Evolutionary conservation across 768 basidiomycete species (phyloP), one percentile per base, ranked within the genome.

Genomic region (Boletus patriciae): DNA sequence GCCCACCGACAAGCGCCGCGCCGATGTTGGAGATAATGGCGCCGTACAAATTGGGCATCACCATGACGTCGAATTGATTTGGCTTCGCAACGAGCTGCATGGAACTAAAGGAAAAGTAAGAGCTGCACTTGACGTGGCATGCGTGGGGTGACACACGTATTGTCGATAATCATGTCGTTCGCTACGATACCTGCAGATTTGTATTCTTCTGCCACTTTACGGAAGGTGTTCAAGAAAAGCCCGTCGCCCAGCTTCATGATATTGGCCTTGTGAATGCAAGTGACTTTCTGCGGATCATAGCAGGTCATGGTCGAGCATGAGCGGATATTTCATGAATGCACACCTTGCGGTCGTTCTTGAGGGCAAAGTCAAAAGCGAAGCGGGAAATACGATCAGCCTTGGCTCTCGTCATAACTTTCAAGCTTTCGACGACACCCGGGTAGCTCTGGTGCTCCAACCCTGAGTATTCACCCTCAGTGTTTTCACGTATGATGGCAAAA

Each of bases 161-260:
- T 98, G 76, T 98, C 95, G 57, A 98, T 93, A 56, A 99, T 99
- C 97, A 99, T 98, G 75, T 96, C 92, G 68, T 98, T 96, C 71
- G 81, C 92, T 63, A 85, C 83, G 68, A 99, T 95, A 43, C 97
- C 97, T 43, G 87, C 80, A 51, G 86, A 87, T 75, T 86, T 90
- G 83, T 98, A 99, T 72, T 98, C 96, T 74, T 98, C 93, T 34
- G 94, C 97, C 57, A 99, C 84, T 58, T 86, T 83, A 65, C 94
- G 91, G 87, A 98, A 99, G 23, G 95, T 98, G 76, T 94, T 95
- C 66, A 98, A 83, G 87, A 98, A 98, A 42, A 99, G 85, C 74
- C 97, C 97, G 69, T 98, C 97, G 73, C 96, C 96, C 66, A 98
- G 87, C 76, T 99, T 99, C 97, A 99, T 99, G 81, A 99, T 99